Base-by-base conservation (phyloP, 805 yeast species). In the Wickerhamiella dianesei region DNA sequence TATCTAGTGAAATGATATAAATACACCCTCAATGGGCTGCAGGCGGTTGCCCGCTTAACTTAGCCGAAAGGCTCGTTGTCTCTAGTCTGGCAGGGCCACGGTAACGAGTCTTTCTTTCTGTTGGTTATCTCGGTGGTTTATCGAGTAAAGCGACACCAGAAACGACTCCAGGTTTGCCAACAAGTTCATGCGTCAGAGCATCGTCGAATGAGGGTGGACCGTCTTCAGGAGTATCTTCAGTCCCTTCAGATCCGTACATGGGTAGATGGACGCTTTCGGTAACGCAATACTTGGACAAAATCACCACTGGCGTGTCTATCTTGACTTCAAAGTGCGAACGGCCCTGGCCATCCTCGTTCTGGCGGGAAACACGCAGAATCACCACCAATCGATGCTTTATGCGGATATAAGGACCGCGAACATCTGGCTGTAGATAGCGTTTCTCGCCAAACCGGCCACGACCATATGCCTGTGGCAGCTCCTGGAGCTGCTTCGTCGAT, bases 181-280 rank as follows among this genome's bases (percentile, higher is more conserved):
- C 46, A 3, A 56, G 46, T 44, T 46, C 45, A 45, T 56, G 61
- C 35, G 39, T 47, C 50, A 53, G 48, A 13, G 59, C 59, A 29
- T 57, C 61, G 40, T 52, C 57, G 43, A 58, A 58, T 16, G 61
- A 48, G 13, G 62, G 62, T 25, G 54, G 56, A 21, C 35, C 47
- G 18, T 49, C 58, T 20, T 45, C 48, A 18, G 41, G 39, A n/a
- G 17, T 41, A 19, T 5, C 37, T 20, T 14, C 48, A 18, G 17
- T 18, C 8, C 41, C 12, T 21, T 45, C 47, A 14, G 45, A 37
- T 40, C 52, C 44, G 47, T 62, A 62, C 29, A 47, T 44, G 6
- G 66, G 66, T 40, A 62, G 54, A 21, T 53, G 57, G 32, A 60
- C 56, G 48, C 51, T 62, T 9, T 56, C 64, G 20, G 47, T 49